A percentile compares a stretch with the other conserved stretches of the same genome.
phyloP scores from a whole-genome alignment of 106 monocot species.

The Iris macrosiphon region DNA sequence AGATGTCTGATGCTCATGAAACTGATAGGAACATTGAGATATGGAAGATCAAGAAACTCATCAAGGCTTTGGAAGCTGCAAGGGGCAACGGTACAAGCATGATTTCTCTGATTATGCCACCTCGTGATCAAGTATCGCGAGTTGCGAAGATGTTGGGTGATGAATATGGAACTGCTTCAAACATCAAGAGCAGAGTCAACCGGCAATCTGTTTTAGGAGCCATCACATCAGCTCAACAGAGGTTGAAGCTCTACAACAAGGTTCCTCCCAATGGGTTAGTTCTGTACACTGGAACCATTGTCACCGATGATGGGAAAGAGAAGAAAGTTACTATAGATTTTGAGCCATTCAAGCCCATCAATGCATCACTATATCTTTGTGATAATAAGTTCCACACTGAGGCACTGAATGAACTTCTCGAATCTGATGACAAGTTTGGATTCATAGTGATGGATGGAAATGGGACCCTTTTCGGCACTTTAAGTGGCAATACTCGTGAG shows the following conservation, averaged over 20 bases:
- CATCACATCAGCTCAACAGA: conserved; percentile 18
- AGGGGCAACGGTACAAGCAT: conserved; percentile 22
- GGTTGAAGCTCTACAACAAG: conserved; percentile 16
- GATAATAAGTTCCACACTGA: conserved; percentile 22
- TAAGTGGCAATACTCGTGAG: conserved; percentile 15
- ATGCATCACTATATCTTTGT: conserved; percentile 14
- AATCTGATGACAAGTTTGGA: conserved; percentile 19
- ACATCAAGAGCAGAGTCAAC: conserved; percentile 19
- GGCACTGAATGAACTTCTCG: conserved; percentile 15
- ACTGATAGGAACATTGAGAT: conserved; percentile 16
- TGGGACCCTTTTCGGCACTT: conserved; percentile 15
- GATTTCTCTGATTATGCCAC: conserved; percentile 16
- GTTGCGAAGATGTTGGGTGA: conserved; percentile 17
- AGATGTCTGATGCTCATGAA: conserved; percentile 15
- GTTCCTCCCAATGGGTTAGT: conserved; percentile 17
- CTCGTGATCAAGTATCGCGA: conserved; percentile 16
- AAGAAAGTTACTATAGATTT: conserved; percentile 22
- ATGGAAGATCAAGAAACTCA: conserved; percentile 16
- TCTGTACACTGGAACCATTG: conserved; percentile 16
- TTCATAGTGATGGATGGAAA: conserved; percentile 22
- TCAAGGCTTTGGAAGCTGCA: conserved; percentile 14
- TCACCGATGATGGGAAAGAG: conserved; percentile 17
- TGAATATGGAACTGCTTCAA: conserved; percentile 22
- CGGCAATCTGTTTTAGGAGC: conserved; percentile 11
- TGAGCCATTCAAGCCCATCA: conserved; percentile 17